A percentile compares a stretch with the other conserved stretches of the same genome.
Conservation (phyloP, 495 filamentous ascomycete genomes). For the Talaromyces wortmannii region DNA sequence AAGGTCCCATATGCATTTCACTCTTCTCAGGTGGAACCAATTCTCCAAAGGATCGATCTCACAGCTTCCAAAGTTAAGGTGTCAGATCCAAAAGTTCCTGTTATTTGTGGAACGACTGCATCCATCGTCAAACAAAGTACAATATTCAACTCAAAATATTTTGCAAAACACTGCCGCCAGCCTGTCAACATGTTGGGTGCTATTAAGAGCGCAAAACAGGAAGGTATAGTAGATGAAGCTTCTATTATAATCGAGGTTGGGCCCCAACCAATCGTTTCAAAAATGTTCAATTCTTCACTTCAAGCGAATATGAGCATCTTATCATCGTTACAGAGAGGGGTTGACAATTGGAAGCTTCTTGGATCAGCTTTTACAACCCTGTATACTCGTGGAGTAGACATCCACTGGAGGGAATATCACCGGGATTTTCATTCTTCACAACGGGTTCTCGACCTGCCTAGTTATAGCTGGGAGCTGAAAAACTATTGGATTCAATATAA, state of each 20-base stretch:
- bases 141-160: slow-evolving; percentile 52
- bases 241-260: slow-evolving; percentile 56
- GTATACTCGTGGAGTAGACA: slow-evolving; percentile 55
- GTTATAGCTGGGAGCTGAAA: slow-evolving; percentile 73
- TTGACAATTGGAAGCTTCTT: slow-evolving; percentile 58
- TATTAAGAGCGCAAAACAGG: slow-evolving; percentile 46
- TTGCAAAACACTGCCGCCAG: slow-evolving; percentile 59
- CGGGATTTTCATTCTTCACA: slow-evolving; percentile 55
- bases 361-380: slow-evolving; percentile 51
- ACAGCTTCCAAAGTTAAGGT: slow-evolving; percentile 53
- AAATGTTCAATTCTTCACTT: slow-evolving; percentile 62
- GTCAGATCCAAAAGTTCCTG: slow-evolving; percentile 52
- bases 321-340: slow-evolving; percentile 47
- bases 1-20: slow-evolving; percentile 79
- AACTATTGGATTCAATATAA: slow-evolving; percentile 78
- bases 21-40: slow-evolving; percentile 72
- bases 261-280: slow-evolving; percentile 58
- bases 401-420: slow-evolving; percentile 76
- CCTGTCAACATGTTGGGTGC: slow-evolving; percentile 67
- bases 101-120: slow-evolving; percentile 50
- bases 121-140: slow-evolving; percentile 60
- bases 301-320: slow-evolving; percentile 48
- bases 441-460: slow-evolving; percentile 58
- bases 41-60: slow-evolving; percentile 58
- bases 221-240: slow-evolving; percentile 31